Evolutionary conservation across 83 land plant species (phyloP).

Genomic region (Larix sibirica): DNA sequence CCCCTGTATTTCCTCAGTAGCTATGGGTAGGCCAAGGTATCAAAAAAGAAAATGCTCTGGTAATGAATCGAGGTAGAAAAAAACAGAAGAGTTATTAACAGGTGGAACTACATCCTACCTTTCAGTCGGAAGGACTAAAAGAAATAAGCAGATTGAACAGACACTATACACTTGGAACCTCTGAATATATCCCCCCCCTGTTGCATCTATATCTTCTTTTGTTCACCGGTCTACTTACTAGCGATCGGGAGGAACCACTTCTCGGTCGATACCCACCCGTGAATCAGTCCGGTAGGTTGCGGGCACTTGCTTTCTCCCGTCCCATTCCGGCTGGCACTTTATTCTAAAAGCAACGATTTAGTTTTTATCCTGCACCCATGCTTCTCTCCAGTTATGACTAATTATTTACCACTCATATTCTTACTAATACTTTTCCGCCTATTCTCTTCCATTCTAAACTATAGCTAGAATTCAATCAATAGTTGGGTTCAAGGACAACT

Average conservation of each 20-base stretch:
- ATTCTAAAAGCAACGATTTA: not conserved
- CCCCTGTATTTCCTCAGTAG: not conserved
- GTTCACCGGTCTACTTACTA: not conserved
- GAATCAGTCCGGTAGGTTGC: not conserved
- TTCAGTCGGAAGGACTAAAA: not conserved
- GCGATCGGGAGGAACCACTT: not conserved
- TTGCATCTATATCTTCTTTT: not conserved
- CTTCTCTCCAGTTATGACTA: no score
- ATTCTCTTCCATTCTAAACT: no score
- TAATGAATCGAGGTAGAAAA: not conserved
- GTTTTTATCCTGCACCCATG: not conserved
- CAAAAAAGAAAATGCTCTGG: not conserved
- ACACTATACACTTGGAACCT: not conserved
- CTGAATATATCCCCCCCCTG: not conserved
- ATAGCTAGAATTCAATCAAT: no score
- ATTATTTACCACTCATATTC: no score
- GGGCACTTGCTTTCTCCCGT: conserved; percentile 1
- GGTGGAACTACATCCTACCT: not conserved
- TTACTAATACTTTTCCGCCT: no score
- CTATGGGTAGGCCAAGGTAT: not conserved
- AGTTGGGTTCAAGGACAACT: no score
- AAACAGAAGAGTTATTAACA: not conserved
- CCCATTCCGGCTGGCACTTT: not conserved
- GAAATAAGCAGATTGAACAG: not conserved
- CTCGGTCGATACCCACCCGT: not conserved